Evolutionary conservation across 179 eudicot genomes (phyloP), one percentile per base, ranked within the genome.

Genomic region (Corrigiola litoralis): DNA sequence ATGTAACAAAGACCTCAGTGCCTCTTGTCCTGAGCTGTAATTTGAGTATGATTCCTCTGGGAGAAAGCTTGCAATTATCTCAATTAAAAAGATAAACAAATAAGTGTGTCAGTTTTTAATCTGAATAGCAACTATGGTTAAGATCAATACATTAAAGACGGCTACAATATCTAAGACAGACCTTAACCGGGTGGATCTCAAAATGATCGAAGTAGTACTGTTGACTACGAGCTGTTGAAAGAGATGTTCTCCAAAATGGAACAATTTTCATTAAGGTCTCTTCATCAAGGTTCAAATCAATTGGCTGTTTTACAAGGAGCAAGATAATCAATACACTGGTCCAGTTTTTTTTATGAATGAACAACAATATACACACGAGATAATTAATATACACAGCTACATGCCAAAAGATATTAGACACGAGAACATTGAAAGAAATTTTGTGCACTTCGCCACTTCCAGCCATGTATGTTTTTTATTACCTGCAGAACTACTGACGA

Each of bases 171-270:
- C 29, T 46, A 66, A 73, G 31, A 4, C 81, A 63, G 57, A 95
- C 97, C 96, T 88, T 95, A 51, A 95, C 65, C 50, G 99, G 99
- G 80, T 88, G 99, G 62, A 95, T 87, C 85, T 91, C 99, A 73
- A 95, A 95, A 77, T 88, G 96, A 71, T 91, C 97, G 75, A 95
- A 91, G 79, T 95, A 95, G 77, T 95, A 95, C 33, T 83, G 89
- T 69, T 65, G 95, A 75, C 97, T 81, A 63, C 75, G 81, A 45
- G 82, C 69, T 71, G 69, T 84, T 51, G 96, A 72, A 47, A 91
- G 96, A 67, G 99, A 95, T 63, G 70, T 77, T 80, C 99, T 88
- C 95, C 89, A 95, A 76, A 88, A 95, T 34, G 95, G 95, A 46
- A 85, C 94, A 45, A 91, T 75, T 78, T 67, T 88, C 97, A 95